These are phyloP conservation scores for Scytalidium lignicola DNA, from an alignment of 2,329 filamentous ascomycete genomes.

Conservation along the genomic window DNA sequence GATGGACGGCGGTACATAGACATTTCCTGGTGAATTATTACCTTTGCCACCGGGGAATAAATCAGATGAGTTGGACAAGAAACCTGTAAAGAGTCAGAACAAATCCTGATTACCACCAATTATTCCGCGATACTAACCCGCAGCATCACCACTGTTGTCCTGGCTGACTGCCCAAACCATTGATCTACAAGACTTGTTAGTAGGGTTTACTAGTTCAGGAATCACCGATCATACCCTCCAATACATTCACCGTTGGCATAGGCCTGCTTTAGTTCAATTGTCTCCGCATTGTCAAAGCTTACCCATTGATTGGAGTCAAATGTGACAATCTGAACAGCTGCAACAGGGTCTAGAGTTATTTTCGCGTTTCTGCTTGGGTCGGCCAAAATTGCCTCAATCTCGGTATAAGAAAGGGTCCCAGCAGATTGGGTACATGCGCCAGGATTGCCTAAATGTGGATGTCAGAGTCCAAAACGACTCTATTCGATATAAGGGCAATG, in stretches of 20 bases:
- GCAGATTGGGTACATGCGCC: slow-evolving; percentile 16
- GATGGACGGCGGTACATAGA: not conserved
- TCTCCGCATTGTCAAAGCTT: slow-evolving; percentile 34
- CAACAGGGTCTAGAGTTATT: not conserved
- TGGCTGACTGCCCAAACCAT: slow-evolving; percentile 32
- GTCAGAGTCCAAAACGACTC: slow-evolving; percentile 2
- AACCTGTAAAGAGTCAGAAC: not conserved
- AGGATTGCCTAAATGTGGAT: not conserved
- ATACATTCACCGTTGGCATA: slow-evolving; percentile 29
- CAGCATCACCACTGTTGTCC: slow-evolving; percentile 6
- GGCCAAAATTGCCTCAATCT: slow-evolving; percentile 12
- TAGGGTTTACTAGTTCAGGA: not conserved
- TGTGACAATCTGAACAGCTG: slow-evolving; percentile 16
- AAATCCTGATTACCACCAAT: slow-evolving; percentile 2
- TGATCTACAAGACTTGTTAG: slow-evolving; percentile 1
- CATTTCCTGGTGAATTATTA: not conserved
- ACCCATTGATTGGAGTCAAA: slow-evolving; percentile 35
- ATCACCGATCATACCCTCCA: slow-evolving; percentile 11
- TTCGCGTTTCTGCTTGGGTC: slow-evolving; percentile 3
- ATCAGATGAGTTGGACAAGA: not conserved
- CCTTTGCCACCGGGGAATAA: not conserved
- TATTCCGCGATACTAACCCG: too few species aligned
- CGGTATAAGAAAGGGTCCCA: slow-evolving; percentile 13
- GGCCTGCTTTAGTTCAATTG: slow-evolving; percentile 29
- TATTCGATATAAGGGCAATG: too few species aligned